A percentile compares a stretch with the other conserved stretches of the same genome.
These are phyloP conservation scores for Phytopythium aichiense DNA, from an alignment of 352 stramenopile genomes.

Conservation along the genomic window DNA sequence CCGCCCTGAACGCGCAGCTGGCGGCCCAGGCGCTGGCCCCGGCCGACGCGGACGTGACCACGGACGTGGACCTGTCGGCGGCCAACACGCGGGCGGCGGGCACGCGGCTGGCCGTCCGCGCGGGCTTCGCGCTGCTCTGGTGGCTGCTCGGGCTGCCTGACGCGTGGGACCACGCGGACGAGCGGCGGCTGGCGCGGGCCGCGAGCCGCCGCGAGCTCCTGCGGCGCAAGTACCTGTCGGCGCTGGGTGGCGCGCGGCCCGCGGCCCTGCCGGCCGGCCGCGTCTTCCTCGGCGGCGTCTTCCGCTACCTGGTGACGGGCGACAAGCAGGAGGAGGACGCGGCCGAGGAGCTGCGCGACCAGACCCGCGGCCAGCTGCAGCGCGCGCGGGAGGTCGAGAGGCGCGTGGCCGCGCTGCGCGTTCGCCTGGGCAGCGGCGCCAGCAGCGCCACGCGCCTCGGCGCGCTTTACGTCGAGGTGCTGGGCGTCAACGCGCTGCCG, in stretches of 20 bases:
- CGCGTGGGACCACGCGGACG: slow-evolving; percentile 26
- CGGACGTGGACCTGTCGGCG: neutral
- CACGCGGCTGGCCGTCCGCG: slow-evolving; percentile 25
- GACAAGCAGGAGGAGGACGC: slow-evolving; percentile 65
- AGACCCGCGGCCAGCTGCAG: slow-evolving; percentile 39
- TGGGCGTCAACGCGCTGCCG: slow-evolving; percentile 63
- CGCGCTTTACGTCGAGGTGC: slow-evolving; percentile 44
- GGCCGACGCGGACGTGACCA: neutral
- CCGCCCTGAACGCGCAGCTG: slow-evolving; percentile 52
- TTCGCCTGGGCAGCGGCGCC: neutral
- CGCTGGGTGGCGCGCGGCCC: slow-evolving; percentile 12
- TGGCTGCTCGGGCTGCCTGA: slow-evolving; percentile 27
- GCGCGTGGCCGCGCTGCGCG: slow-evolving; percentile 30
- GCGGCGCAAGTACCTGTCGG: slow-evolving; percentile 54
- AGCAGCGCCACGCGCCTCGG: slow-evolving; percentile 21
- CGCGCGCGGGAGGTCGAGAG: slow-evolving; percentile 33
- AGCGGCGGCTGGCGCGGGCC: slow-evolving; percentile 21
- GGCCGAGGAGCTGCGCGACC: slow-evolving; percentile 66
- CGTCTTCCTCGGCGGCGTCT: slow-evolving; percentile 73
- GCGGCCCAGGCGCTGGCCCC: slow-evolving; percentile 7
- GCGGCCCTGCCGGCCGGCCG: slow-evolving; percentile 26
- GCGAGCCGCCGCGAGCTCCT: slow-evolving; percentile 30
- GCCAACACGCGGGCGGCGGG: neutral
- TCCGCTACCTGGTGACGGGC: slow-evolving; percentile 61
- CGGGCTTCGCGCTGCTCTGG: slow-evolving; percentile 29